A percentile compares a stretch with the other conserved stretches of the same genome.
These are phyloP conservation scores for Talaromyces ruber DNA, from an alignment of 495 filamentous ascomycete genomes.

Conservation along the genomic window DNA sequence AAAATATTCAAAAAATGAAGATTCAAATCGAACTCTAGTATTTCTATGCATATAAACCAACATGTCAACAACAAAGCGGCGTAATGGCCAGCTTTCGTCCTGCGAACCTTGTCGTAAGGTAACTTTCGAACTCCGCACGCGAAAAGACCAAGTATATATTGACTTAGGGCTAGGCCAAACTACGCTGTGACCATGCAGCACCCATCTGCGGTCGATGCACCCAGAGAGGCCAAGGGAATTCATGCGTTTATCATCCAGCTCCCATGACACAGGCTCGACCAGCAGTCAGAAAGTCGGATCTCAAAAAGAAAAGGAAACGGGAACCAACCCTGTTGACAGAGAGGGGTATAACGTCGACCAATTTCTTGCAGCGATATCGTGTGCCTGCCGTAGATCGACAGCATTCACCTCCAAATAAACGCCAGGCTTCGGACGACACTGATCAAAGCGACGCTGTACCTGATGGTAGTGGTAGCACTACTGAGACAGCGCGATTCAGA, in stretches of 20 bases:
- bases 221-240: slow-evolving; percentile 13
- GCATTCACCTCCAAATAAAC: neutral
- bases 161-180: slow-evolving; percentile 16
- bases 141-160: neutral
- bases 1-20: neutral
- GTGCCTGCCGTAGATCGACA: neutral
- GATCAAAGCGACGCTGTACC: neutral
- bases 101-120: slow-evolving; percentile 32
- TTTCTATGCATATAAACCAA: neutral
- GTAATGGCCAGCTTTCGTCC: slow-evolving; percentile 28
- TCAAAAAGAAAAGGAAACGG: neutral
- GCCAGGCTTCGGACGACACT: neutral
- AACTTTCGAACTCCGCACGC: neutral
- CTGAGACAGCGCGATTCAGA: neutral
- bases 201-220: slow-evolving; percentile 24
- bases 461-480: neutral
- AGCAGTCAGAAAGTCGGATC: neutral
- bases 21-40: neutral
- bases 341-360: neutral
- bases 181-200: slow-evolving; percentile 27
- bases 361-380: slow-evolving; percentile 2
- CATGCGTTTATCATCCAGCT: slow-evolving; percentile 8
- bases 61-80: slow-evolving; percentile 2
- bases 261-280: neutral
- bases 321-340: neutral